These are phyloP conservation scores for Sordaria brevicollis DNA, from an alignment of 495 filamentous ascomycete species.

Conservation along the genomic window DNA sequence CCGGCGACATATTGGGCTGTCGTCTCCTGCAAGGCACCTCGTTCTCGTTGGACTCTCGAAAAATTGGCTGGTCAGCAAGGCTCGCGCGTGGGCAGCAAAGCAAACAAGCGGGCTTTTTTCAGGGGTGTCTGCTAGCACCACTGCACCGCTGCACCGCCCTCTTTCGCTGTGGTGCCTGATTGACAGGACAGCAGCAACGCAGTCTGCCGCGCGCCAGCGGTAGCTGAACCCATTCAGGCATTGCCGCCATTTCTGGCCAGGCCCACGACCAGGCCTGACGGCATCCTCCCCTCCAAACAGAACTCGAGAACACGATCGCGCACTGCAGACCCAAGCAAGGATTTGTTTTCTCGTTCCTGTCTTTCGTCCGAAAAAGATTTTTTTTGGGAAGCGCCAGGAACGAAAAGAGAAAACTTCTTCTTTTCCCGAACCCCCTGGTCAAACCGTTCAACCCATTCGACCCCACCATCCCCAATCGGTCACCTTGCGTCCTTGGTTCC, in stretches of 20 bases:
- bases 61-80: not conserved
- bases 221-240: not conserved
- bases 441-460: not conserved
- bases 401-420: not conserved
- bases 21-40: not conserved
- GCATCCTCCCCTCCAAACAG: not conserved
- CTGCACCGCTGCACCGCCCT: not conserved
- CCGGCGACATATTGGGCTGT: not conserved
- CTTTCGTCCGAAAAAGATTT: not conserved
- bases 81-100: not conserved
- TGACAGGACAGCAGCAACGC: not conserved
- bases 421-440: not conserved
- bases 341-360: not conserved
- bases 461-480: not conserved
- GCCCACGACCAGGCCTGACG: not conserved
- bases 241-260: not conserved
- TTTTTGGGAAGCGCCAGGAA: not conserved
- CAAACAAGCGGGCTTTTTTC: not conserved
- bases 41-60: not conserved
- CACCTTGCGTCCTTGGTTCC: not conserved
- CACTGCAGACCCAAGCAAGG: not conserved
- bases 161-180: not conserved
- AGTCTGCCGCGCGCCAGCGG: not conserved
- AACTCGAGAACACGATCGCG: not conserved
- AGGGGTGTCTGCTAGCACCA: not conserved